phyloP scores from a whole-genome alignment of 208 protist genomes.

The Trypanosoma mega region DNA sequence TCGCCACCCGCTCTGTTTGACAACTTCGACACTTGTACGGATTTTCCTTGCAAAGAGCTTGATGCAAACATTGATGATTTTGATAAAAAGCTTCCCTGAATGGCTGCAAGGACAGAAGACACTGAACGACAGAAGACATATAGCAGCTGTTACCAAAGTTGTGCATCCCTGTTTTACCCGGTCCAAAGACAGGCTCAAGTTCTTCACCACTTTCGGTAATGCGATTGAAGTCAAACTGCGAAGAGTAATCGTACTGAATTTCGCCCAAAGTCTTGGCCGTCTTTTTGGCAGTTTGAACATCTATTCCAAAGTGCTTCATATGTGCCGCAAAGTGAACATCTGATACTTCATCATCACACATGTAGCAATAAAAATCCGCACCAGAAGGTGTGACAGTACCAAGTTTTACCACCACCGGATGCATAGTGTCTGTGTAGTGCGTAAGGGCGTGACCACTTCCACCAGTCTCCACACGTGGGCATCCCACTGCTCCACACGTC shows the following conservation, averaged over 20 bases:
- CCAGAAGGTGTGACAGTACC: slow-evolving; percentile 93
- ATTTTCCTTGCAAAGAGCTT: slow-evolving; percentile 47
- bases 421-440: slow-evolving; percentile 79
- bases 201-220: slow-evolving; percentile 88
- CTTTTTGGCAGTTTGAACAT: slow-evolving; percentile 90
- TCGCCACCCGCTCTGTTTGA: slow-evolving; percentile 92
- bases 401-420: slow-evolving; percentile 96
- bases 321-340: slow-evolving; percentile 94
- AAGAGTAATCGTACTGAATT: slow-evolving; percentile 96
- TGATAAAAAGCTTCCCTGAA: slow-evolving; percentile 83
- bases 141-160: slow-evolving; percentile 99
- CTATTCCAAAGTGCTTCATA: slow-evolving; percentile 96
- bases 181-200: slow-evolving; percentile 90
- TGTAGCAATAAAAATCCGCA: slow-evolving; percentile 95
- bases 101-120: slow-evolving; percentile 77
- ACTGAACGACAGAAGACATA: slow-evolving; percentile 95
- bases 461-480: slow-evolving; percentile 92
- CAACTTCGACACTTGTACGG: slow-evolving; percentile 70
- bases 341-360: slow-evolving; percentile 92
- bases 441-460: slow-evolving; percentile 95
- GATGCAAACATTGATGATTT: slow-evolving; percentile 39
- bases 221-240: slow-evolving; percentile 92
- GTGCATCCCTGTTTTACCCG: slow-evolving; percentile 91
- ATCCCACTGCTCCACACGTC: slow-evolving; percentile 92
- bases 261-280: slow-evolving; percentile 96